Base-by-base conservation (phyloP, 2,329 filamentous ascomycete species). In the Kalaharituber pfeilii region DNA sequence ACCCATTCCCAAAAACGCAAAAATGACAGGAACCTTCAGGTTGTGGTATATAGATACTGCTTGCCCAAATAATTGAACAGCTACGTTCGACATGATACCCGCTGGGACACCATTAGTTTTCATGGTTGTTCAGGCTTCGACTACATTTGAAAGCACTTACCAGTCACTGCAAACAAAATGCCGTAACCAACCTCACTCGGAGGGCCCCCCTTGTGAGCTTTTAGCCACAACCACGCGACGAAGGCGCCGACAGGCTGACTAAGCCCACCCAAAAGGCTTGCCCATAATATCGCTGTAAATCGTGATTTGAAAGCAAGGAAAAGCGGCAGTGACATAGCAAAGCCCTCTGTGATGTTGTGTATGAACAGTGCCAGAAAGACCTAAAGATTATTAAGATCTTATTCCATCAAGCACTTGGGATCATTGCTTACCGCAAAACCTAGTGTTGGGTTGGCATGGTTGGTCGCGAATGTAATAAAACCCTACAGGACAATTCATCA, bases 291-390 rank as follows among this genome's bases (percentile, higher is more conserved):
- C 18, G 91, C 89, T 63, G 81, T 82, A 65, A 78, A 71, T 47
- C 87, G 82, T 56, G 81, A 89, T 58, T 82, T 77, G 28, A 95
- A 77, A 1, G 91, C 91, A 64, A 98, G 84, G 68, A 94, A 98
- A 0, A 98, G 74, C 0, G 91, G 91, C 0, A 98, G 71, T 0
- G 87, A 86, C 76, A 98, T 83, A 58, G 88, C 86, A 66, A 96
- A 96, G 1, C 91, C 91, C 70, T 98, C 91, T 26, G 86, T 88
- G 64, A 98, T 94, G 70, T 96, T 98, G 74, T 98, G 91, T 56
- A 98, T 89, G 66, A 94, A 94, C 6, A 98, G 76, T 0, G 91
- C 89, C 68, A 96, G 78, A 70, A 98, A 98, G 53, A 98, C 86
- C 30, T 36, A n/a, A 36, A 36, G n/a, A n/a, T 9, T 9, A 36